Percentiles rank a stretch among this genome's conserved stretches.
These are phyloP conservation scores for Colletotrichum sp. DNA, from an alignment of 2,329 filamentous ascomycete species.

Conservation along the genomic window DNA sequence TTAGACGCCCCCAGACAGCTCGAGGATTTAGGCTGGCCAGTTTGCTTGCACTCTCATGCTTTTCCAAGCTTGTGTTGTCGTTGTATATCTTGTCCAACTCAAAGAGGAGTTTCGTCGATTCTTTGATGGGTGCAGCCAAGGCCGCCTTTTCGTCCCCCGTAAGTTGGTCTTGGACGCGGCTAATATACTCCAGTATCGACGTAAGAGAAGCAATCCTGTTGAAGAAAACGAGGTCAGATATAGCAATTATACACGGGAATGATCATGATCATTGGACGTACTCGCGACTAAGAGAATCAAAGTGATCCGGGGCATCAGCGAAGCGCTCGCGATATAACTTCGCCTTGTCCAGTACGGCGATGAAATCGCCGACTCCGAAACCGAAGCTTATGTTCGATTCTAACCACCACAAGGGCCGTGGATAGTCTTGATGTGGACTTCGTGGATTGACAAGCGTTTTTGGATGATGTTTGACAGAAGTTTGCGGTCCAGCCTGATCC, in stretches of 20 bases:
- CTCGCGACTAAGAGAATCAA: neutral
- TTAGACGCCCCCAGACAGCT: neutral
- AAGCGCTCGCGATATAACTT: neutral
- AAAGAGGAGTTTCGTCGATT: neutral
- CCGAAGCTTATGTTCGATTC: neutral
- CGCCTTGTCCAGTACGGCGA: neutral
- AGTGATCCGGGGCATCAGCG: neutral
- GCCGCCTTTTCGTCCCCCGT: neutral
- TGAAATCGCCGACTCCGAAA: neutral
- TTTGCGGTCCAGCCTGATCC: neutral
- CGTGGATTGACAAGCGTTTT: neutral
- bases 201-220: neutral
- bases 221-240: neutral
- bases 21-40: rapidly evolving
- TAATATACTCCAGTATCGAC: neutral
- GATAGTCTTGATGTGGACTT: neutral
- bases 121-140: neutral
- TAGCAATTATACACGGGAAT: too few species aligned
- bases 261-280: too few species aligned
- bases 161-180: neutral
- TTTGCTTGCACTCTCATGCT: rapidly evolving
- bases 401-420: neutral
- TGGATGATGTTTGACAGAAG: neutral
- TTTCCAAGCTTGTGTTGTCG: neutral
- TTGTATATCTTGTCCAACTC: neutral